phyloP scores from a whole-genome alignment of 192 early-diverging fungal species.

The Lobosporangium transversale region DNA sequence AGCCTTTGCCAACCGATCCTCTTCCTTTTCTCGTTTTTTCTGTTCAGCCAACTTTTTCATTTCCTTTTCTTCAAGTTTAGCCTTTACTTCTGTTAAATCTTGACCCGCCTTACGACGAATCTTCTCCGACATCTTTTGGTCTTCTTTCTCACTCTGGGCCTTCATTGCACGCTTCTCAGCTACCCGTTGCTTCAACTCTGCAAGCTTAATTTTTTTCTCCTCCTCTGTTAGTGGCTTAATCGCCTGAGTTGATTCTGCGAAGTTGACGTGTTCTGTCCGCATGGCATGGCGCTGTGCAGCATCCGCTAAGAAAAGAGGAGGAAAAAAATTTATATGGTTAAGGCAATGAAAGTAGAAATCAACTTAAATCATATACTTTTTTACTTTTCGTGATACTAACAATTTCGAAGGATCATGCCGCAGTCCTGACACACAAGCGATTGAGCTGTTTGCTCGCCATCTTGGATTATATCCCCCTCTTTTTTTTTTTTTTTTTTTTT shows the following conservation, averaged over 20 bases:
- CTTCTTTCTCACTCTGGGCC: slow-evolving; percentile 68
- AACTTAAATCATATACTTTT: not conserved
- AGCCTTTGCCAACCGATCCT: slow-evolving; percentile 77
- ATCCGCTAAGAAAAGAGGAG: slow-evolving; percentile 52
- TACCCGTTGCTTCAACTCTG: slow-evolving; percentile 73
- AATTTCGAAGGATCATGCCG: slow-evolving; percentile 78
- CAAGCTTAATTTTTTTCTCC: slow-evolving; percentile 78
- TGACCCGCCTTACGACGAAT: slow-evolving; percentile 78
- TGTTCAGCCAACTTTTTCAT: slow-evolving; percentile 76
- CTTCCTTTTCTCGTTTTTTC: slow-evolving; percentile 82
- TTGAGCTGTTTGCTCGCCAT: slow-evolving; percentile 81
- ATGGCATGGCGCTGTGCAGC: slow-evolving; percentile 83
- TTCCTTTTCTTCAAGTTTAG: slow-evolving; percentile 74
- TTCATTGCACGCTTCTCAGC: slow-evolving; percentile 73
- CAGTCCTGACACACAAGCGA: slow-evolving; percentile 87
- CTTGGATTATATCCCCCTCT: slow-evolving; percentile 70
- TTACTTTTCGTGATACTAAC: too few relatives aligned
- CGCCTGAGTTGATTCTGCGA: slow-evolving; percentile 76
- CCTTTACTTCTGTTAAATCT: slow-evolving; percentile 74
- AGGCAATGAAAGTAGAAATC: not conserved
- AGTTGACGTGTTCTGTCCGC: slow-evolving; percentile 76
- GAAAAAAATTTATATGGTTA: not conserved
- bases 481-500: slow-evolving; percentile 11
- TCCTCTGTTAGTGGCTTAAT: slow-evolving; percentile 86
- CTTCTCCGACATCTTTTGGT: slow-evolving; percentile 76